These are phyloP conservation scores for Hyphodiscus sp. DNA, from an alignment of 2,329 filamentous ascomycete species.

Conservation along the genomic window DNA sequence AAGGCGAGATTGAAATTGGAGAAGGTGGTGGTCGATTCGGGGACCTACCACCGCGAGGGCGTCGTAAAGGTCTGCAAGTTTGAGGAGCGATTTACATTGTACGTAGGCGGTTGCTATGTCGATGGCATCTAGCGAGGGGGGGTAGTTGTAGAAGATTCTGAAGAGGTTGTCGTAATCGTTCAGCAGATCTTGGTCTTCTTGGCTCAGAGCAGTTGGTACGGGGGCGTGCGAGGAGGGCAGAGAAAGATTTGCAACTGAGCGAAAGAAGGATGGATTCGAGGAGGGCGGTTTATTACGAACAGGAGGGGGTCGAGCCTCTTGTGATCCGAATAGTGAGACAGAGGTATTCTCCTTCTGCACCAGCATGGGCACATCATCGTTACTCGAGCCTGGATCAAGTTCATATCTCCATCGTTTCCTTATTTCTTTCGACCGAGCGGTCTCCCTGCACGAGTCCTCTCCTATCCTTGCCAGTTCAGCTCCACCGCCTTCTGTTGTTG, in stretches of 20 bases:
- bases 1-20: conserved; percentile 83
- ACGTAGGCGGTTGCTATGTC: conserved; percentile 92
- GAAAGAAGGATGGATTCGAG: conserved; percentile 69
- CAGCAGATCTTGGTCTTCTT: conserved; percentile 66
- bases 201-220: conserved; percentile 38
- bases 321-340: conserved; percentile 52
- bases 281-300: conserved; percentile 55
- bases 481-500: conserved; percentile 14
- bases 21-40: conserved; percentile 84
- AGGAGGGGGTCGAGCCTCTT: conserved; percentile 39
- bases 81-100: conserved; percentile 85
- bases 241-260: conserved; percentile 76
- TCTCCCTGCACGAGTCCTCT: conserved; percentile 37
- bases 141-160: conserved; percentile 91
- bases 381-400: conserved; percentile 66
- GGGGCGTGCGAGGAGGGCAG: conserved; percentile 43
- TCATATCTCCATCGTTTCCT: conserved; percentile 76
- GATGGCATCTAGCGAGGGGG: conserved; percentile 72
- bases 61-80: conserved; percentile 91
- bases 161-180: conserved; percentile 95
- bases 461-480: conserved; percentile 46
- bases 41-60: conserved; percentile 81
- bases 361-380: conserved; percentile 79
- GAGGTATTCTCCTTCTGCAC: conserved; percentile 63
- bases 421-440: conserved; percentile 22